Evolutionary conservation across 2,329 filamentous ascomycete genomes (phyloP).

Genomic region (Chaetoscypha palmicola): DNA sequence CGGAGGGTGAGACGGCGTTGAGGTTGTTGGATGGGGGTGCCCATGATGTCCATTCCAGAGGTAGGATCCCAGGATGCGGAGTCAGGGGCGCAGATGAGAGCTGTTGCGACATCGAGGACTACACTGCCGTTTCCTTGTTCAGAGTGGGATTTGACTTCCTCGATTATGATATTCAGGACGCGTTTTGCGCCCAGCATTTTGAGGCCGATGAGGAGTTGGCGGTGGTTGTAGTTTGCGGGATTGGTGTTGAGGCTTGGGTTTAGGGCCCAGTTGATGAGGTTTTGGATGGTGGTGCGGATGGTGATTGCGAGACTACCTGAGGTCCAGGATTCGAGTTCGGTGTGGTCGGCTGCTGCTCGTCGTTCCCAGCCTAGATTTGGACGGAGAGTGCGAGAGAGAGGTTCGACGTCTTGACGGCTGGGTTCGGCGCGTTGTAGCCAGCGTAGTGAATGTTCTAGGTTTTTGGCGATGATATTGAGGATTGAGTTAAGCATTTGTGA

Average conservation of each 20-base stretch:
- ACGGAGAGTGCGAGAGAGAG: constrained; percentile 58
- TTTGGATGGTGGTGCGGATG: constrained; percentile 54
- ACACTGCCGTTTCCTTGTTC: constrained; percentile 52
- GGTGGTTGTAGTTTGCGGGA: constrained; percentile 65
- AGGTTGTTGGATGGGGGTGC: constrained; percentile 7
- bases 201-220: constrained; percentile 55
- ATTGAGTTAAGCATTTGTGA: constrained; percentile 62
- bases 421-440: constrained; percentile 61
- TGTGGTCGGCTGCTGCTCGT: constrained; percentile 53
- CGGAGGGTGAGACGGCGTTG: constrained; percentile 28
- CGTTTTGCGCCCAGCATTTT: constrained; percentile 55
- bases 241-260: constrained; percentile 49
- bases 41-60: constrained; percentile 9
- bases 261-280: constrained; percentile 60
- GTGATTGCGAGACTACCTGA: constrained; percentile 50
- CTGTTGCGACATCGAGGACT: constrained; percentile 62
- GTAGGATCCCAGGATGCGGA: constrained; percentile 28
- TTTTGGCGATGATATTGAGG: constrained; percentile 62
- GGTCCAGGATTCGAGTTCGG: constrained; percentile 64
- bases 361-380: constrained; percentile 51
- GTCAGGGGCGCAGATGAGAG: constrained; percentile 63
- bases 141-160: constrained; percentile 59
- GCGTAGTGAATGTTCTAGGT: constrained; percentile 59
- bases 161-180: constrained; percentile 55
- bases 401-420: constrained; percentile 61